A percentile compares a stretch with the other conserved stretches of the same genome.
These are phyloP conservation scores for Cladosporium sp. DNA, from an alignment of 2,329 filamentous ascomycete species.

Conservation along the genomic window DNA sequence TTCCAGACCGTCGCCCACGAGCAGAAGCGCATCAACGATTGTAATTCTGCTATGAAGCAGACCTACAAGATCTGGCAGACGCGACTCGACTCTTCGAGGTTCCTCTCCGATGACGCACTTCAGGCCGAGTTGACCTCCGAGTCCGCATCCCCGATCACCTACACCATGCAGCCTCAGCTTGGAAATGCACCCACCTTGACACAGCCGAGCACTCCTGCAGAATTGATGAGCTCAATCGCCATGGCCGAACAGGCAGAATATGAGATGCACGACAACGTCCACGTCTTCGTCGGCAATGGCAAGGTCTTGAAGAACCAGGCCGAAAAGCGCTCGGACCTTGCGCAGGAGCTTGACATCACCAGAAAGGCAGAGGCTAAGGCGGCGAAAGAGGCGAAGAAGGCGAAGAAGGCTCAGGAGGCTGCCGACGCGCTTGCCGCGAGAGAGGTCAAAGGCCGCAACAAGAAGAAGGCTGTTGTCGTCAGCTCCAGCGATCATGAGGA, in stretches of 20 bases:
- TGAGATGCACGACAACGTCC: not conserved
- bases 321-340: not conserved
- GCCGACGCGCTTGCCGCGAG: not conserved
- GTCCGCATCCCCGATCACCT: not conserved
- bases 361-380: not conserved
- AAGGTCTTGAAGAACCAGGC: conserved; percentile 5
- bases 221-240: not conserved
- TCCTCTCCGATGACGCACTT: not conserved
- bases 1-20: not conserved
- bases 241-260: not conserved
- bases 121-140: not conserved
- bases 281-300: not conserved
- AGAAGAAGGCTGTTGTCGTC: not conserved
- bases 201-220: not conserved
- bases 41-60: not conserved
- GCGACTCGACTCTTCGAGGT: not conserved
- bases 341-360: not conserved
- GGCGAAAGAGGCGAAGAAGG: not conserved
- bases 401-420: not conserved
- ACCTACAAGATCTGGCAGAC: not conserved
- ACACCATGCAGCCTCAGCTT: not conserved
- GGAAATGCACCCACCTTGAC: not conserved
- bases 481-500: not conserved
- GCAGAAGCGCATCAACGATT: not conserved
- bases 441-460: not conserved